Evolutionary conservation across 2,329 filamentous ascomycete species (phyloP).

Genomic region (Colletotrichum zoysiae): DNA sequence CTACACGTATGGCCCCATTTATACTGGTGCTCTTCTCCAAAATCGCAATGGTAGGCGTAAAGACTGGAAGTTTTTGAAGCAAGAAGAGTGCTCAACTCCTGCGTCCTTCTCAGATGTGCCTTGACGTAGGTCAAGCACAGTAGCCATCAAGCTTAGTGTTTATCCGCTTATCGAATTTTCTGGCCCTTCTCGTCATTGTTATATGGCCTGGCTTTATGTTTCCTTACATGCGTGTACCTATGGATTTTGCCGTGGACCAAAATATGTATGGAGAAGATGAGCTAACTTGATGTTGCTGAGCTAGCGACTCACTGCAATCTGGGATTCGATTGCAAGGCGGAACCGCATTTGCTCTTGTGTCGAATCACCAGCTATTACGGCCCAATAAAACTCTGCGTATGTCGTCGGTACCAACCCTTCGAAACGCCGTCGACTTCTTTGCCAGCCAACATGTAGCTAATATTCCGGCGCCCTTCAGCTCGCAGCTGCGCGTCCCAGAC

Average conservation of each 20-base stretch:
- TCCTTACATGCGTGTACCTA: too few relatives aligned
- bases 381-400: not conserved
- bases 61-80: too few relatives aligned
- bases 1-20: not conserved
- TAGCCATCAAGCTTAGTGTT: too few relatives aligned
- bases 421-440: slow-evolving; percentile 1
- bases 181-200: too few relatives aligned
- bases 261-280: not conserved
- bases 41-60: too few relatives aligned
- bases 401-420: slow-evolving; percentile 30
- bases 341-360: not conserved
- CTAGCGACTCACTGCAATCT: not conserved
- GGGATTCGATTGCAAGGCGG: not conserved
- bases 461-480: slow-evolving; percentile 13
- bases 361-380: not conserved
- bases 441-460: not conserved
- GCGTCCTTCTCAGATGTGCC: too few relatives aligned
- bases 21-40: too few relatives aligned
- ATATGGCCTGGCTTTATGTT: too few relatives aligned
- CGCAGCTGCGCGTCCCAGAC: slow-evolving; percentile 11
- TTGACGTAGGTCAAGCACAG: too few relatives aligned
- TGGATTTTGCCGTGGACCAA: not conserved
- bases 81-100: too few relatives aligned
- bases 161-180: too few relatives aligned
- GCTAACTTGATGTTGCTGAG: not conserved